phyloP scores from a whole-genome alignment of 2,329 filamentous ascomycete species.

The Tolypocladium inflatum region DNA sequence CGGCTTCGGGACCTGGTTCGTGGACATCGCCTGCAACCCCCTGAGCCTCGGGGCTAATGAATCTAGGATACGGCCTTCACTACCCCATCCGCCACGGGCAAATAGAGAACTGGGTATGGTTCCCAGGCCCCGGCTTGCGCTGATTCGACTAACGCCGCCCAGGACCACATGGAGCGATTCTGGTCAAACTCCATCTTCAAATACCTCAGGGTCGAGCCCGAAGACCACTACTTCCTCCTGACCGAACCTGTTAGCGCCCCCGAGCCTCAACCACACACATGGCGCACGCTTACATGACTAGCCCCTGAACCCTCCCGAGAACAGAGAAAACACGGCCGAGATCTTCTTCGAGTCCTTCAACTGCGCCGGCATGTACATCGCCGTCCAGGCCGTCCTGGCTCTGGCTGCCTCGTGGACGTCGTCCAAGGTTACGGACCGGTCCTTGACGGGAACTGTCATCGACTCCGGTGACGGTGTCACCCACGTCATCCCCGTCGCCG shows the following conservation, averaged over 20 bases:
- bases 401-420: constrained; percentile 97
- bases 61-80: constrained; percentile 79
- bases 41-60: constrained; percentile 6
- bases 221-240: constrained; percentile 96
- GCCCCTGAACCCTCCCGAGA: constrained; percentile 96
- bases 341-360: constrained; percentile 99
- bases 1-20: constrained; percentile 71
- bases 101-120: constrained; percentile 90
- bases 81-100: constrained; percentile 97
- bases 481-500: constrained; percentile 95
- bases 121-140: neutral
- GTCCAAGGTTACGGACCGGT: constrained; percentile 93
- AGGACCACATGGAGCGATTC: constrained; percentile 99
- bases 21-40: constrained; percentile 15
- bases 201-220: constrained; percentile 93
- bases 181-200: constrained; percentile 99
- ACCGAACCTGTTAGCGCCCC: constrained; percentile 81
- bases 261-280: neutral
- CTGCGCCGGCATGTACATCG: constrained; percentile 96
- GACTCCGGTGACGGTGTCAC: constrained; percentile 98
- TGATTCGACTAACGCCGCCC: constrained; percentile 16
- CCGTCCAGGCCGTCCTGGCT: constrained; percentile 92
- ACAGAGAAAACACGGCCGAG: constrained; percentile 97
- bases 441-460: constrained; percentile 93
- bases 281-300: constrained; percentile 24